These are phyloP conservation scores for Nyssa sinensis DNA, from an alignment of 148 eudicot genomes.

Conservation along the genomic window DNA sequence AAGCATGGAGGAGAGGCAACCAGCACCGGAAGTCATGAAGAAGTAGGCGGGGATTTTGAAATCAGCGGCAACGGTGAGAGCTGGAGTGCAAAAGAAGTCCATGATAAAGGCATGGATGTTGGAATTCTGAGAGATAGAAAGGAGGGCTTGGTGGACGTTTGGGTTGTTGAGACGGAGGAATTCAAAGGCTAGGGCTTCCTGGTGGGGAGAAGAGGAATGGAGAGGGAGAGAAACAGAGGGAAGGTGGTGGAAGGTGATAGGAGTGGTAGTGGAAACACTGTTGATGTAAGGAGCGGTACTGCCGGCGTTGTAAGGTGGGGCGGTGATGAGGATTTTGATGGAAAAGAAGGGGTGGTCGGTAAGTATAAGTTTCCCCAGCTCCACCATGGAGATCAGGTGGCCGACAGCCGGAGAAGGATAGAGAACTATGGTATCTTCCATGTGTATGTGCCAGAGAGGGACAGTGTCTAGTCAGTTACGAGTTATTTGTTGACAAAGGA, in stretches of 20 bases:
- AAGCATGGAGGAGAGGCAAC: constrained; percentile 18
- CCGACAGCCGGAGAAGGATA: too few relatives aligned
- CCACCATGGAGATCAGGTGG: too few relatives aligned
- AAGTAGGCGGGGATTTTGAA: constrained; percentile 24
- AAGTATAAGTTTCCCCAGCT: too few relatives aligned
- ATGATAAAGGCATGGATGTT: constrained; percentile 15
- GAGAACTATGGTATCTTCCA: too few relatives aligned
- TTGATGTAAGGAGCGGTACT: too few relatives aligned
- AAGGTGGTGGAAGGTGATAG: neutral
- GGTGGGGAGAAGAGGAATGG: neutral
- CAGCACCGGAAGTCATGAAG: constrained; percentile 31
- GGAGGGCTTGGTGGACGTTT: constrained; percentile 15
- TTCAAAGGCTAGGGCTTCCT: constrained; percentile 13
- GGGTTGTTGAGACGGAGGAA: constrained; percentile 19
- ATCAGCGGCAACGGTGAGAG: constrained; percentile 1
- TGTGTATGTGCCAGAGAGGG: too few relatives aligned
- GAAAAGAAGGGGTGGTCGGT: too few relatives aligned
- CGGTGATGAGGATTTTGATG: too few relatives aligned
- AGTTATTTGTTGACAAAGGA: too few relatives aligned
- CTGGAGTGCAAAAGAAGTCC: constrained; percentile 31
- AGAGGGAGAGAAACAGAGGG: neutral
- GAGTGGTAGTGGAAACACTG: neutral
- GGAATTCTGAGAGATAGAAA: constrained; percentile 12
- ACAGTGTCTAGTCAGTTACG: too few relatives aligned
- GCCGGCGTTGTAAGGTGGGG: too few relatives aligned